These are phyloP conservation scores for Bremia lactucae DNA, from an alignment of 352 stramenopile genomes.

Conservation along the genomic window DNA sequence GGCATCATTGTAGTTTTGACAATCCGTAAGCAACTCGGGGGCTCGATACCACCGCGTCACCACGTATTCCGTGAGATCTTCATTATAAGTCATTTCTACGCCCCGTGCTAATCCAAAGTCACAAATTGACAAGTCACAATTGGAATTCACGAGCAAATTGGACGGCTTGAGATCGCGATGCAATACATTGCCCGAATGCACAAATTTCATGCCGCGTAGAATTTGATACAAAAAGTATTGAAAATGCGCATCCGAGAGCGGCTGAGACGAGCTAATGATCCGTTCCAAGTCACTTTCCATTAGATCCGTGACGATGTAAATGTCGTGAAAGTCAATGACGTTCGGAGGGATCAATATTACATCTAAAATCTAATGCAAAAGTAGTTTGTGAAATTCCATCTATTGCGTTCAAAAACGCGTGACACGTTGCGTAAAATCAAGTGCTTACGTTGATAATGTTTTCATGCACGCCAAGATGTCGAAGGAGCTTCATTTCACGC, in stretches of 20 bases:
- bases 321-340: constrained; percentile 81
- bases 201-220: constrained; percentile 94
- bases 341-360: constrained; percentile 75
- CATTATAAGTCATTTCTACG: constrained; percentile 77
- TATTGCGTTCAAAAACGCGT: too few relatives aligned
- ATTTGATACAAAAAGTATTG: constrained; percentile 88
- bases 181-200: constrained; percentile 94
- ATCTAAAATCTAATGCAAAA: constrained; percentile 56
- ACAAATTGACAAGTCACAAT: constrained; percentile 85
- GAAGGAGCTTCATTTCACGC: constrained; percentile 88
- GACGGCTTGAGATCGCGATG: constrained; percentile 84
- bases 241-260: constrained; percentile 79
- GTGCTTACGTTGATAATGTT: constrained; percentile 89
- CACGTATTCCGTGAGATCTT: constrained; percentile 86
- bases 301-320: constrained; percentile 88
- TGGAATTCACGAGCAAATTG: constrained; percentile 85
- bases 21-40: constrained; percentile 82
- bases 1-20: constrained; percentile 93
- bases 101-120: constrained; percentile 89
- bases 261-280: constrained; percentile 85
- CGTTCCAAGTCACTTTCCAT: constrained; percentile 88
- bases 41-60: constrained; percentile 90
- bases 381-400: too few relatives aligned
- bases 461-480: constrained; percentile 85
- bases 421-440: too few relatives aligned